Conservation (phyloP, 2,329 filamentous ascomycete species). For the Phaeosphaeriaceae sp. region DNA sequence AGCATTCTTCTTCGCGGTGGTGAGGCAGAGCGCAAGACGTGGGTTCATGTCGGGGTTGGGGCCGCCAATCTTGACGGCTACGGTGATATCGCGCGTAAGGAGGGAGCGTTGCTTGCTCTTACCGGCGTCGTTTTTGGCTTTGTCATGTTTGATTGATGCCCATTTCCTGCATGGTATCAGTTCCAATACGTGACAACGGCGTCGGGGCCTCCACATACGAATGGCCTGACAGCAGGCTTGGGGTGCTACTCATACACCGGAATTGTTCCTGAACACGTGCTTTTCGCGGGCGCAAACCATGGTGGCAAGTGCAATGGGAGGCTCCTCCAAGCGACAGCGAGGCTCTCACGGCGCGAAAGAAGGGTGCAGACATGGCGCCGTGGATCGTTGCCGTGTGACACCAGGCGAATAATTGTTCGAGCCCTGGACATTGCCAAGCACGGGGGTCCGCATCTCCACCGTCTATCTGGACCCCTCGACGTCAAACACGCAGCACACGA, state of each 20-base stretch:
- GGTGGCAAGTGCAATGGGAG: slow-evolving; percentile 28
- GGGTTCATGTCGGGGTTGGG: slow-evolving; percentile 76
- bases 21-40: slow-evolving; percentile 74
- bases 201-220: slow-evolving; percentile 29
- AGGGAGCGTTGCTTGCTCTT: slow-evolving; percentile 75
- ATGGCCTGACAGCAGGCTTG: slow-evolving; percentile 39
- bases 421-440: slow-evolving; percentile 31
- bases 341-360: slow-evolving; percentile 25
- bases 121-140: slow-evolving; percentile 81
- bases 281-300: slow-evolving; percentile 12
- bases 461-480: slow-evolving; percentile 21
- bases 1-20: slow-evolving; percentile 81
- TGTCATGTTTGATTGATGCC: slow-evolving; percentile 96
- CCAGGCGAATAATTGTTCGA: slow-evolving; percentile 22
- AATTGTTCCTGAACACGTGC: slow-evolving; percentile 23
- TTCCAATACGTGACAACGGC: background rate
- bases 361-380: slow-evolving; percentile 29
- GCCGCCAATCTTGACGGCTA: slow-evolving; percentile 79
- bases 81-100: slow-evolving; percentile 75
- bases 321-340: slow-evolving; percentile 13
- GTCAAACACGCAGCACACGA: slow-evolving; percentile 15
- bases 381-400: background rate
- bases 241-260: slow-evolving; percentile 38
- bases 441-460: slow-evolving; percentile 30
- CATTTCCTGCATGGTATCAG: slow-evolving; percentile 70